Percentiles rank a stretch among this genome's conserved stretches.
Evolutionary conservation across 164 flowering plant species (phyloP).

Genomic region (Houttuynia cordata): DNA sequence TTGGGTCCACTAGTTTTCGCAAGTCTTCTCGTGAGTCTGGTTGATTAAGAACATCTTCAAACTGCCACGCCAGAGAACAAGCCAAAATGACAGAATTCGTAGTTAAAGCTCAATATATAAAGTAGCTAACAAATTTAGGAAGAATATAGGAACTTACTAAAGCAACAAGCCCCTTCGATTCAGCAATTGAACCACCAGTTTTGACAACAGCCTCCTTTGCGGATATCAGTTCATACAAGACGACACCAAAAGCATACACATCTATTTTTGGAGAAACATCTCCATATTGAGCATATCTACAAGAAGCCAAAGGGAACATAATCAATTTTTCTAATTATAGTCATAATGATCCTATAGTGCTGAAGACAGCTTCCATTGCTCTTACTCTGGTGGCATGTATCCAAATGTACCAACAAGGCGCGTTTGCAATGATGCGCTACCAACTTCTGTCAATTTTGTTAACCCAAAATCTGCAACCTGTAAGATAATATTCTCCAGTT

Average conservation of each 20-base stretch:
- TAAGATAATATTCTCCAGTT: neutral
- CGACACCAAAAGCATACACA: slow-evolving; percentile 96
- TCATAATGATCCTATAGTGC: neutral
- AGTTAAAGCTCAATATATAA: neutral
- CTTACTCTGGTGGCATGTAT: slow-evolving; percentile 98
- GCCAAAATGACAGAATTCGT: neutral
- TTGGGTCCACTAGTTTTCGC: slow-evolving; percentile 47
- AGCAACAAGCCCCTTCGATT: slow-evolving; percentile 67
- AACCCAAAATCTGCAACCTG: slow-evolving; percentile 96
- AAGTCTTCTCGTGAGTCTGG: slow-evolving; percentile 45
- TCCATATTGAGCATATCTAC: slow-evolving; percentile 82
- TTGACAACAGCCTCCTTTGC: slow-evolving; percentile 73
- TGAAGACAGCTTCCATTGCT: neutral
- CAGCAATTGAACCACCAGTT: slow-evolving; percentile 28
- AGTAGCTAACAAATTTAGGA: neutral
- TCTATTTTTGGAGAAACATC: slow-evolving; percentile 83
- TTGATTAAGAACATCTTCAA: slow-evolving; percentile 50
- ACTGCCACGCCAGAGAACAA: slow-evolving; percentile 29
- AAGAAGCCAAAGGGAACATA: slow-evolving; percentile 1
- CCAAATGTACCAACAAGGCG: slow-evolving; percentile 93
- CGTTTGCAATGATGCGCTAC: slow-evolving; percentile 50
- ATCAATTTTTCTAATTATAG: neutral
- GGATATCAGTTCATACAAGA: slow-evolving; percentile 76
- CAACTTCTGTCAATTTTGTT: slow-evolving; percentile 76
- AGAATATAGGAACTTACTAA: slow-evolving; percentile 31